These are phyloP conservation scores for Lasiosphaeriaceae sp. DNA, from an alignment of 495 filamentous ascomycete species.

Conservation along the genomic window DNA sequence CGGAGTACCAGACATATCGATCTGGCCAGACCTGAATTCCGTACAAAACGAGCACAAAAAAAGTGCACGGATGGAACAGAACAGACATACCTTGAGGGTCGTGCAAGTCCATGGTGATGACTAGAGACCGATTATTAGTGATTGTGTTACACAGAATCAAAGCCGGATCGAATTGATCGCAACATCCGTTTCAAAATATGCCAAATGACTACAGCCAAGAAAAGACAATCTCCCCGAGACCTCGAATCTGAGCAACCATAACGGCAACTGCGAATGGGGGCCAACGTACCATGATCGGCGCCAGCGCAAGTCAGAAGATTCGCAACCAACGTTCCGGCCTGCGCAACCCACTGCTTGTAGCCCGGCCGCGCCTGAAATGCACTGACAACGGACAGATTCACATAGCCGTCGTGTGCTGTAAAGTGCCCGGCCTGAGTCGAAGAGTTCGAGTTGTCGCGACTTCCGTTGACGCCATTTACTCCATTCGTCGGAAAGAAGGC, in stretches of 20 bases:
- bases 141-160: not conserved
- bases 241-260: no score
- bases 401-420: conserved; percentile 57
- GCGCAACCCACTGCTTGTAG: conserved; percentile 98
- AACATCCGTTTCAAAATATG: not conserved
- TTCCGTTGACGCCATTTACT: conserved; percentile 31
- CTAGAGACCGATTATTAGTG: conserved; percentile 30
- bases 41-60: no score
- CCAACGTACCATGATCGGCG: conserved; percentile 73
- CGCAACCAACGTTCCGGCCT: conserved; percentile 91
- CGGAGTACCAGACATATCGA: no score
- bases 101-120: conserved; percentile 98
- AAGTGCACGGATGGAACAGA: no score
- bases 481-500: conserved; percentile 25
- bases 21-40: no score
- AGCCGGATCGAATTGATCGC: not conserved
- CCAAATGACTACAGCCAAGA: no score
- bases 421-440: conserved; percentile 30
- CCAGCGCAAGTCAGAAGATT: conserved; percentile 93
- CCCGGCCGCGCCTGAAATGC: conserved; percentile 81
- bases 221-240: no score
- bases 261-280: no score
- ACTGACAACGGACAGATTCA: conserved; percentile 50
- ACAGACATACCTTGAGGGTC: conserved; percentile 76
- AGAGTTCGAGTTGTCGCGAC: conserved; percentile 14